Base-by-base conservation (phyloP, 805 yeast species). In the Blastobotrys mokoenaii region DNA sequence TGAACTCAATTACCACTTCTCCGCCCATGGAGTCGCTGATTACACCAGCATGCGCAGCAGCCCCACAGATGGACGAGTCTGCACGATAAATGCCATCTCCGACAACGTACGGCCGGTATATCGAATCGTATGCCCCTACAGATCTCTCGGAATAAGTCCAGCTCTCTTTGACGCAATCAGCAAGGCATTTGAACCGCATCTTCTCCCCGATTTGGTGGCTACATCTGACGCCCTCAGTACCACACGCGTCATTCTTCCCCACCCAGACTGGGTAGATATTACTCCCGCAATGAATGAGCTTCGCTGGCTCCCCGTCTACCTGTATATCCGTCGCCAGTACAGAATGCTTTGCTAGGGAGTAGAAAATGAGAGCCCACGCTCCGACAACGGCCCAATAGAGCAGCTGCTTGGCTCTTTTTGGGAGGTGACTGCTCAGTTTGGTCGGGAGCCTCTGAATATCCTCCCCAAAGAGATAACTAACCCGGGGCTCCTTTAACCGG, bases 61-160 rank as follows among this genome's bases (percentile, higher is more conserved):
- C 83, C 0, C 88, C 90, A 61, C 97, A 89, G 0, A 90, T 81
- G 55, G 71, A 88, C 1, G 96, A 85, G 64, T 89, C 97, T 0
- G 86, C 89, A 51, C 97, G 70, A 58, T 87, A 89, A 0, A 46
- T 31, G 14, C 96, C 95, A 15, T 15, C 35, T 2, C 96, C 96
- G 20, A 89, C 74, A 29, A 78, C 76, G 54, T 71, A 85, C 1
- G 84, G 83, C 43, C 79, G 62, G 58, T 89, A 85, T 58, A 84
- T 84, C 18, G 82, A 68, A 51, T 76, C 64, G 45, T 76, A 66
- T 43, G 72, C 72, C 0, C 96, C 97, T 0, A 86, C 85, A 0
- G 89, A 80, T 9, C 82, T 66, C 14, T 81, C 76, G 1, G 88
- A 77, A 60, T 80, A 89, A 0, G 86, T 74, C 80, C 84, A 78